Evolutionary conservation across 768 basidiomycete species (phyloP).

Genomic region (Daedaleopsis sinensis): DNA sequence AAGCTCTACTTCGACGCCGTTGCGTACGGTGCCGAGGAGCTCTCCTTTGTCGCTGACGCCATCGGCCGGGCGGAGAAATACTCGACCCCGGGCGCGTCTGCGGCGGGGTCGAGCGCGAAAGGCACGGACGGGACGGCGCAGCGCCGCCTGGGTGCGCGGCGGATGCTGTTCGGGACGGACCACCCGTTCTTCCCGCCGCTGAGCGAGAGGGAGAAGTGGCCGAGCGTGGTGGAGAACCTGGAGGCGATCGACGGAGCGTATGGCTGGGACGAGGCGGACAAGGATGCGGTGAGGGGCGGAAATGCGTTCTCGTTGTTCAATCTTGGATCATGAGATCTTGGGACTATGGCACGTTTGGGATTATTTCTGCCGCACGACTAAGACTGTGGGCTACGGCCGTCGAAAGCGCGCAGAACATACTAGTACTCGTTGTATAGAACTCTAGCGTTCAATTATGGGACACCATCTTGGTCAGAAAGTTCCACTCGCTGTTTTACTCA

Average conservation of each 20-base stretch:
- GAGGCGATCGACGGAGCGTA: slow-evolving; percentile 72
- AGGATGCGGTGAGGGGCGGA: slow-evolving; percentile 64
- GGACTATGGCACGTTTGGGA: not conserved
- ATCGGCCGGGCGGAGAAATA: slow-evolving; percentile 63
- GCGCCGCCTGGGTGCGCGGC: slow-evolving; percentile 53
- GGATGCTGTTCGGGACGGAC: slow-evolving; percentile 84
- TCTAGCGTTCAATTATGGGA: too few species aligned
- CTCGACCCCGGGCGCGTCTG: slow-evolving; percentile 18
- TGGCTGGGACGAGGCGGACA: slow-evolving; percentile 63
- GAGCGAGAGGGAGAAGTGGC: slow-evolving; percentile 69
- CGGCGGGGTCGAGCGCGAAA: slow-evolving; percentile 15
- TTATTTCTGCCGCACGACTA: too few species aligned
- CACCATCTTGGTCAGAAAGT: too few species aligned
- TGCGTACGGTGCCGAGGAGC: slow-evolving; percentile 86
- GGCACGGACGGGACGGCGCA: slow-evolving; percentile 30
- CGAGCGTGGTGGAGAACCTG: slow-evolving; percentile 83
- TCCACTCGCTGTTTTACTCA: too few species aligned
- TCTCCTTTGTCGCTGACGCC: slow-evolving; percentile 74
- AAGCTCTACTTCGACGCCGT: slow-evolving; percentile 85
- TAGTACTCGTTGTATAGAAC: too few species aligned
- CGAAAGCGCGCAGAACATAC: too few species aligned
- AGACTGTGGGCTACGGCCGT: too few species aligned
- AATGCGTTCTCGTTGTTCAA: slow-evolving; percentile 79
- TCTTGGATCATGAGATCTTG: slow-evolving; percentile 16
- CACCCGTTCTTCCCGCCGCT: slow-evolving; percentile 93